phyloP scores from a whole-genome alignment of 2,329 filamentous ascomycete genomes.

The Verticillium tricorpus region DNA sequence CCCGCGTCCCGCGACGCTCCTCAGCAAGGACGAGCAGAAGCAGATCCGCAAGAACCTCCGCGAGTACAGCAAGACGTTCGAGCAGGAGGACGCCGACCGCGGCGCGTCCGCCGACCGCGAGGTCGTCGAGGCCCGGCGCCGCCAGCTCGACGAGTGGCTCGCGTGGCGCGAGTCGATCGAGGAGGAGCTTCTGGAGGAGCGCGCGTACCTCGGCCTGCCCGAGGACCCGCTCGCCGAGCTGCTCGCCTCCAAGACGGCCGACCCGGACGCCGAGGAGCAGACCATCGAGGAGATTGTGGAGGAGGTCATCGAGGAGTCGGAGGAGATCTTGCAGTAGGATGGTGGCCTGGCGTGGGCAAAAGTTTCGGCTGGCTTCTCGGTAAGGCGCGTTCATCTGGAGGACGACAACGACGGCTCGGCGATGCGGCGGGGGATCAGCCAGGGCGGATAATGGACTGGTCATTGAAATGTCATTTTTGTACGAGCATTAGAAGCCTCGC shows the following conservation, averaged over 20 bases:
- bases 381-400: background rate
- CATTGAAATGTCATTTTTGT: conserved; percentile 1
- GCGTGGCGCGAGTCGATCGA: conserved; percentile 74
- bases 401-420: background rate
- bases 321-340: conserved; percentile 57
- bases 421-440: background rate
- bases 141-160: conserved; percentile 82
- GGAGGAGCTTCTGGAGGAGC: conserved; percentile 68
- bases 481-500: conserved; percentile 2
- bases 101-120: conserved; percentile 91
- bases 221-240: conserved; percentile 60
- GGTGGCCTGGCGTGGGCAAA: background rate
- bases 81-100: conserved; percentile 90
- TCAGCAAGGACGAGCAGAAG: conserved; percentile 96
- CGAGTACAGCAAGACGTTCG: conserved; percentile 92
- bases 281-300: conserved; percentile 87
- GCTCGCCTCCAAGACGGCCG: conserved; percentile 50
- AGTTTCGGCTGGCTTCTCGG: background rate
- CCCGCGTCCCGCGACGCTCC: conserved; percentile 83
- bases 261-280: conserved; percentile 61
- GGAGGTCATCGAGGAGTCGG: conserved; percentile 79
- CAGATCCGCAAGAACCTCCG: conserved; percentile 96
- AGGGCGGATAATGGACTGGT: conserved; percentile 1
- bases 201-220: conserved; percentile 61
- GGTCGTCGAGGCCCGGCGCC: conserved; percentile 82